Base-by-base conservation (phyloP, 495 filamentous ascomycete genomes). In the Bryoglossum gracile region DNA sequence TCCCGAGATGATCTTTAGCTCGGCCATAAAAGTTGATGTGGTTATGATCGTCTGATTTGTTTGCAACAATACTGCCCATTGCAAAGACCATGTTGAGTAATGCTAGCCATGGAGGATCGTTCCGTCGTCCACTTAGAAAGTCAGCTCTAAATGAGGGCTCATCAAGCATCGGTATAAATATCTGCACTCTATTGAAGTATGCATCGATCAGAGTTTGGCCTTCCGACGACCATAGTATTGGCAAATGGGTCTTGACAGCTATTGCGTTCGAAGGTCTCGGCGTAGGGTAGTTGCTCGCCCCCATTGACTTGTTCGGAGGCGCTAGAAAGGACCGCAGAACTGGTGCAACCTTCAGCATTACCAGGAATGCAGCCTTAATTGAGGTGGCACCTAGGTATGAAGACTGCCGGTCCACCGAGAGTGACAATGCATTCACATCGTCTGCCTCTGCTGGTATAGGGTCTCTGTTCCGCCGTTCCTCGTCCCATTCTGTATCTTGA, bases 311-410 rank as follows among this genome's bases (percentile, higher is more conserved):
- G 28, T 44, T 51, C 17, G 72, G 62, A 49, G 72, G 66, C 18
- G 75, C 65, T 42, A 87, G 77, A 13, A 78, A 80, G 14, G 71
- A 68, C 26, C 76, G 62, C 17, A 81, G 72, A 18, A 71, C 73
- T 3, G 86, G 86, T 44, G 83, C 82, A 25, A 85, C 76, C 68
- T 81, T 84, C 51, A 87, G 75, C 64, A 91, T 89, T 42, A 89
- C 86, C 65, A 87, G 83, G 18, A 91, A 72, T 8, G 83, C 84
- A 0, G 86, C 85, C 55, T 84, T 84, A 55, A 91, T 84, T 16
- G 86, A 91, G 0, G 84, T 88, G n/a, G 85, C 79, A 5, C 86
- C 86, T 1, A 91, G 70, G 55, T 89, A 91, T 8, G 86, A 89
- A 8, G 83, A 80, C 48, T 83, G 77, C 8, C 78, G 73, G 56